Conservation (phyloP, 140 eudicot genomes). For the Erigeron philadelphicus region DNA sequence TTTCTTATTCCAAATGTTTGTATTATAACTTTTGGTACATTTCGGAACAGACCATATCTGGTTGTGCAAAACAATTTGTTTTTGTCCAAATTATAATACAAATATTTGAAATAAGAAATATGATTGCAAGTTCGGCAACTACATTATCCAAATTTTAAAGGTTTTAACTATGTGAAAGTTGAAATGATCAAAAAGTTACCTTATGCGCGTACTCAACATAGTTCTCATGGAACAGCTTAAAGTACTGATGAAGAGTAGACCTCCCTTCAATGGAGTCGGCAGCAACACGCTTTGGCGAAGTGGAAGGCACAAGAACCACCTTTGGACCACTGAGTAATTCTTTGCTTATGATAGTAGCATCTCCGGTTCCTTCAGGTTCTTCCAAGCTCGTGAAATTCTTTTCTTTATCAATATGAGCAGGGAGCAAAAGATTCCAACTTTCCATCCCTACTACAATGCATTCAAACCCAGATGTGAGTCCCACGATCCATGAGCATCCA, state of each 20-base stretch:
- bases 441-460: slow-evolving; percentile 89
- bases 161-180: background rate
- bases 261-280: slow-evolving; percentile 97
- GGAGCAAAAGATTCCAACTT: slow-evolving; percentile 73
- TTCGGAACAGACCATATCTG: background rate
- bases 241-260: slow-evolving; percentile 82
- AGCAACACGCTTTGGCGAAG: slow-evolving; percentile 53
- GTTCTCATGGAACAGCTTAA: slow-evolving; percentile 93
- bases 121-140: background rate
- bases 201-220: slow-evolving; percentile 97
- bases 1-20: too few species aligned
- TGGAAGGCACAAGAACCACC: slow-evolving; percentile 62
- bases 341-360: slow-evolving; percentile 65
- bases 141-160: slow-evolving; percentile 1
- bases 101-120: background rate
- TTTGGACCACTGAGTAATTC: slow-evolving; percentile 88
- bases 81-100: background rate
- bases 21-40: background rate
- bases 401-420: slow-evolving; percentile 40
- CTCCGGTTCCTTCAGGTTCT: slow-evolving; percentile 34
- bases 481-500: slow-evolving; percentile 91
- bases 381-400: slow-evolving; percentile 26
- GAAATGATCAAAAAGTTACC: slow-evolving; percentile 42
- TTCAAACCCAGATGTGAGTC: slow-evolving; percentile 62
- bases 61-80: background rate